Evolutionary conservation across 495 filamentous ascomycete species (phyloP), one percentile per base, ranked within the genome.

Genomic region (Chaetomium fimeti): DNA sequence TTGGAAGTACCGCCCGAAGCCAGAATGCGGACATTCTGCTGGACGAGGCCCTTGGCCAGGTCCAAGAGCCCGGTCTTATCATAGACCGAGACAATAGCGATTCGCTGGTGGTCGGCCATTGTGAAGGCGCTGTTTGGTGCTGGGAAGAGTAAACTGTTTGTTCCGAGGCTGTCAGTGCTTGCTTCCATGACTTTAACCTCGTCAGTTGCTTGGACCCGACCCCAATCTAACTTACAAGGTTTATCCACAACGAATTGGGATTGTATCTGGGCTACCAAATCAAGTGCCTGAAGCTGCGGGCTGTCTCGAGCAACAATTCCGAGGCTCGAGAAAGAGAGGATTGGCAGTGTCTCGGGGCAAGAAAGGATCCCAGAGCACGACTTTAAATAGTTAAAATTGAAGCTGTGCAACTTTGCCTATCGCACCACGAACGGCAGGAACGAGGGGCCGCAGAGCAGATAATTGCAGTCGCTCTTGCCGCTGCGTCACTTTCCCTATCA

Each of bases 1-100:
- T 85, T 93, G 57, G 94, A 87, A 12, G 94, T 97, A 70, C 94
- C 94, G 55, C 94, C 94, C 42, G 92, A 96, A 51, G 93, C 94
- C 48, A 98, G 82, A 70, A 98, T 86, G 65, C 93, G 88, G 69
- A 97, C 90, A 84, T 95, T 89, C 67, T 94, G 82, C 81, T 96
- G 86, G 68, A 89, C 86, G 43, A 98, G 85, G 68, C 94, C 94
- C 77, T 97, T 98, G 66, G 94, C 94, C 59, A 98, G 84, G 78
- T 98, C 94, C 51, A 98, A 80, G 62, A 98, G 84, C 57, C 94
- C 94, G 60, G 93, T 97, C 88, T 98, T 98, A 82, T 98, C 90
- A 74, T 93, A 98, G 82, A 98, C 95, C 68, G 92, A 97, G 72
- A 98, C 84, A 71, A 98, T 98, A 48, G 94, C 94, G 88, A 79